phyloP scores from a whole-genome alignment of 805 yeast species.

The Barnettozyma sucrosica region DNA sequence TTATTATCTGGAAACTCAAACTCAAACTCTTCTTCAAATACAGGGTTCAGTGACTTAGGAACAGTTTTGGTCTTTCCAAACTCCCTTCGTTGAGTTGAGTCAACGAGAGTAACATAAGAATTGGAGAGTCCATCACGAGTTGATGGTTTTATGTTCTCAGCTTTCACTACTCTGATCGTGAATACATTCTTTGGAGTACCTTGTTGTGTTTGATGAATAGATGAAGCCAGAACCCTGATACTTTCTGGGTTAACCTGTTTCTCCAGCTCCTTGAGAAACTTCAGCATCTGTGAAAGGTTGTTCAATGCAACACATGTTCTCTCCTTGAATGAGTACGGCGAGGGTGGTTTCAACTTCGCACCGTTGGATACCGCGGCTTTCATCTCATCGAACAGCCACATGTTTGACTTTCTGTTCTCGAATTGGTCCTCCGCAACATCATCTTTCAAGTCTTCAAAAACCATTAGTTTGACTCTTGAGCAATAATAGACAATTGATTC shows the following conservation, averaged over 20 bases:
- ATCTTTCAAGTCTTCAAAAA: slow-evolving; percentile 36
- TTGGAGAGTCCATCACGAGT: slow-evolving; percentile 43
- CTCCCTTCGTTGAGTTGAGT: slow-evolving; percentile 45
- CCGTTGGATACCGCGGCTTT: slow-evolving; percentile 42
- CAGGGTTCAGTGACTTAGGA: slow-evolving; percentile 58
- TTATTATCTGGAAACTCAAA: slow-evolving; percentile 34
- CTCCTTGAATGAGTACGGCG: slow-evolving; percentile 52
- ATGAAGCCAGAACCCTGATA: slow-evolving; percentile 32
- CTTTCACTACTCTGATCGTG: slow-evolving; percentile 56
- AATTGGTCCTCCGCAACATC: slow-evolving; percentile 18
- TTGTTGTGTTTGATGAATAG: slow-evolving; percentile 25
- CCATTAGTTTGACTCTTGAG: slow-evolving; percentile 28
- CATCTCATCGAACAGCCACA: slow-evolving; percentile 47
- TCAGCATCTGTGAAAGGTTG: slow-evolving; percentile 49
- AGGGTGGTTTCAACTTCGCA: slow-evolving; percentile 34
- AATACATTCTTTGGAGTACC: slow-evolving; percentile 45
- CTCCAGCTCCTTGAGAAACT: slow-evolving; percentile 47
- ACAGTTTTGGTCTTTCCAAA: slow-evolving; percentile 68
- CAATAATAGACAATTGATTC: slow-evolving; percentile 53
- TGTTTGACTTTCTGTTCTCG: slow-evolving; percentile 25
- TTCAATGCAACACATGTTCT: slow-evolving; percentile 74
- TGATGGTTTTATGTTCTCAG: slow-evolving; percentile 50
- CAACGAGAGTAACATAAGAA: slow-evolving; percentile 59
- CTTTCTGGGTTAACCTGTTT: slow-evolving; percentile 52
- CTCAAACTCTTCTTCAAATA: slow-evolving; percentile 88